A percentile compares a stretch with the other conserved stretches of the same genome.
Evolutionary conservation across 768 basidiomycete species (phyloP).

Genomic region (Floccularia luteovirens): DNA sequence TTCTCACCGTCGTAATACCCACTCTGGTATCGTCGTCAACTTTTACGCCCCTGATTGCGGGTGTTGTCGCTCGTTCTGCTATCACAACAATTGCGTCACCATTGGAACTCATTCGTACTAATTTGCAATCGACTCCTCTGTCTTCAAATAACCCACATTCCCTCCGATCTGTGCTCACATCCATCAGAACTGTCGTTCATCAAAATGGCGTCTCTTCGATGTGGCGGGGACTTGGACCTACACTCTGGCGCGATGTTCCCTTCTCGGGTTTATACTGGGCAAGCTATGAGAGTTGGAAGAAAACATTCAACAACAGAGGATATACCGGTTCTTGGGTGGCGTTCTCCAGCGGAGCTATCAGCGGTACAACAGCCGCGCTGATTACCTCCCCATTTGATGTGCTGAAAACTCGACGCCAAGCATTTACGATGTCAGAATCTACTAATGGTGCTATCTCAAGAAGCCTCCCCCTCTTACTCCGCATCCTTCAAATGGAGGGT

Average conservation of each 20-base stretch:
- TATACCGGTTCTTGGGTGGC: conserved; percentile 58
- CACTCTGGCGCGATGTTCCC: conserved; percentile 95
- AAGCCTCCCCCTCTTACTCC: conserved; percentile 57
- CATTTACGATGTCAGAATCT: conserved; percentile 60
- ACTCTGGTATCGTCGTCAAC: conserved; percentile 44
- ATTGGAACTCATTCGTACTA: conserved; percentile 88
- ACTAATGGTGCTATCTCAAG: conserved; percentile 30
- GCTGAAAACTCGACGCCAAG: conserved; percentile 89
- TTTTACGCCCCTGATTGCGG: conserved; percentile 70
- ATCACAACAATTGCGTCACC: conserved; percentile 80
- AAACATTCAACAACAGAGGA: conserved; percentile 43
- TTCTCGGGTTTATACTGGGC: conserved; percentile 98
- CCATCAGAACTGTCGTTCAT: conserved; percentile 52
- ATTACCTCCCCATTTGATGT: conserved; percentile 96
- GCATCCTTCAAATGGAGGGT: conserved; percentile 78
- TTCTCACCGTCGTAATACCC: conserved; percentile 58
- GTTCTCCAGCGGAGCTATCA: conserved; percentile 85
- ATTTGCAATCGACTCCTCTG: conserved; percentile 81
- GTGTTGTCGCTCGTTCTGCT: conserved; percentile 72
- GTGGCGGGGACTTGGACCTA: conserved; percentile 89
- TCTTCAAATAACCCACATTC: conserved; percentile 69
- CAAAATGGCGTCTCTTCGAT: conserved; percentile 61
- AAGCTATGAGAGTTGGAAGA: conserved; percentile 82
- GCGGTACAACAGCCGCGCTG: conserved; percentile 81
- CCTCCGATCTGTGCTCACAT: conserved; percentile 62